Evolutionary conservation across 2,329 filamentous ascomycete genomes (phyloP), one percentile per base, ranked within the genome.

Genomic region (Aspergillus versicolor): DNA sequence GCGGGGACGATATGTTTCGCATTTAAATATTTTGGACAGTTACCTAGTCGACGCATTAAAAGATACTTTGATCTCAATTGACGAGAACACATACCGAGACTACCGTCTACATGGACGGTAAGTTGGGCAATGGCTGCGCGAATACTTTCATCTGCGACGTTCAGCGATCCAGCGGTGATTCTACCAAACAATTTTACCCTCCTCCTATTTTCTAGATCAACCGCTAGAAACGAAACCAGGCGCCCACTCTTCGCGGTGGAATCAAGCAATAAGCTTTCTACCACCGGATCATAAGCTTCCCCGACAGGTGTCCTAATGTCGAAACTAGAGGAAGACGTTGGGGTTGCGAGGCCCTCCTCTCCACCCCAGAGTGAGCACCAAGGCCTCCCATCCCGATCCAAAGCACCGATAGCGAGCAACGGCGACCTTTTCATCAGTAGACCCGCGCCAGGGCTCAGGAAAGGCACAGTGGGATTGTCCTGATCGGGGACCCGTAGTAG

Each of bases 21-120:
- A 72, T 93, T 94, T 34, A 96, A 70, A 65, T 96, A 96, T 73
- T 96, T 96, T 2, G 91, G 91, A 65, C 91, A 95, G 65, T 94
- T 95, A 0, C 90, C 87, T 76, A 47, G 45, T 7, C 11, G 32
- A 2, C 8, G 5, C 12, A 24, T 50, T 19, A 38, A 9, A 37
- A n/a, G 11, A 6, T n/a, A 30, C 19, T 17, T 42, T 9, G 22
- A n/a, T 22, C 21, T 9, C 24, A 17, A 17, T 32, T 30, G 11
- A 22, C 21, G 27, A 27, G 11, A 47, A 41, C 40, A 70, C 73
- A 66, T 70, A 78, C 79, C 84, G 8, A 95, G 67, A 62, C 85
- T 89, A 71, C 90, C 87, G 32, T 88, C 82, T 55, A 95, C 85
- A 41, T 82, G 82, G 44, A 91, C 78, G 13, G 88, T 85, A 37